phyloP scores from a whole-genome alignment of 208 protist genomes.

The Crithidia mellificae region DNA sequence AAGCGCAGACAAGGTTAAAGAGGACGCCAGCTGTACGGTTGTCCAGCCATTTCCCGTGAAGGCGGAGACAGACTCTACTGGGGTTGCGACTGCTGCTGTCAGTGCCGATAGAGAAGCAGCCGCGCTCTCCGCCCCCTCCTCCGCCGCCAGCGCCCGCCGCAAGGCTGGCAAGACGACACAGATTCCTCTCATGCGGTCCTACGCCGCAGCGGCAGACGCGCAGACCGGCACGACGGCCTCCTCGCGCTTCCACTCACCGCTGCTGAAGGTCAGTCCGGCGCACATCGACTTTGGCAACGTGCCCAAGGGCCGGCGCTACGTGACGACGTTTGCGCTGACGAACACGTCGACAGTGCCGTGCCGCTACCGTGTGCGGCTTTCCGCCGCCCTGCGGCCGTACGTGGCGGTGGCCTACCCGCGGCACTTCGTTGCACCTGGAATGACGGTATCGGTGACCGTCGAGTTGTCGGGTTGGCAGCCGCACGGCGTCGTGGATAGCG shows the following conservation, averaged over 20 bases:
- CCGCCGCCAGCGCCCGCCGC: background rate
- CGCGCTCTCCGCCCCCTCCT: background rate
- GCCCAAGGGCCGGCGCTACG: conserved; percentile 47
- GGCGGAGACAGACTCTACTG: too few relatives aligned
- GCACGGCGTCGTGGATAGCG: conserved; percentile 28
- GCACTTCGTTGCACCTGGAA: conserved; percentile 76
- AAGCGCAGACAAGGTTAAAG: too few relatives aligned
- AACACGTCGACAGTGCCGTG: conserved; percentile 84
- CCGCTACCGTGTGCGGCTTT: conserved; percentile 66
- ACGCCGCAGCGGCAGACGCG: conserved; percentile 4
- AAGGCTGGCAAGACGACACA: background rate
- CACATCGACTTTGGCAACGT: conserved; percentile 61
- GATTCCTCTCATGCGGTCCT: conserved; percentile 38
- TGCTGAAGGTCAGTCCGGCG: conserved; percentile 27
- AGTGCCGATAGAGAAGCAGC: too few relatives aligned
- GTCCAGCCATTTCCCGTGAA: too few relatives aligned
- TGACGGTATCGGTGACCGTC: conserved; percentile 56
- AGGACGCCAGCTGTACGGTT: too few relatives aligned
- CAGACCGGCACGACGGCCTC: conserved; percentile 26
- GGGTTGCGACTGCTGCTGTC: too few relatives aligned
- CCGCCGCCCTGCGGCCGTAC: conserved; percentile 26
- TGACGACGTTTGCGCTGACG: conserved; percentile 44
- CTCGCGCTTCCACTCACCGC: conserved; percentile 23
- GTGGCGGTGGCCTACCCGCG: conserved; percentile 59
- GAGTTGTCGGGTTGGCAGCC: conserved; percentile 62